Conservation (phyloP, 1,284 basidiomycete species). For the Sporisorium reilianum region DNA sequence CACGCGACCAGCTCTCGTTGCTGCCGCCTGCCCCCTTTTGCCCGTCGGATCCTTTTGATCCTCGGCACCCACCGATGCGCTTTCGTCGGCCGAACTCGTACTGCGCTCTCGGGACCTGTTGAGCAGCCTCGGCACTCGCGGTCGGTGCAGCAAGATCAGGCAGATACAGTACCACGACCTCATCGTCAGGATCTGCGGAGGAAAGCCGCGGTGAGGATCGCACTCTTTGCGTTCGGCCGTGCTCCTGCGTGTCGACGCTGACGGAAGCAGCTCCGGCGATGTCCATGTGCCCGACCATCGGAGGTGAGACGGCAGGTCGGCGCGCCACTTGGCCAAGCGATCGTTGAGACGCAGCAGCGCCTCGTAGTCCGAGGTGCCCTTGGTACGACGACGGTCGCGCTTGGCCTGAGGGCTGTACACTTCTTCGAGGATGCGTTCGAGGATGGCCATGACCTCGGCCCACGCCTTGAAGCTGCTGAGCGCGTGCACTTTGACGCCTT, state of each 20-base stretch:
- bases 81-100: slow-evolving; percentile 7
- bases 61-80: background rate
- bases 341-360: slow-evolving; percentile 34
- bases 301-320: slow-evolving; percentile 37
- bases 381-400: slow-evolving; percentile 36
- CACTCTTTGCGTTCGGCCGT: slow-evolving; percentile 25
- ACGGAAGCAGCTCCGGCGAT: slow-evolving; percentile 20
- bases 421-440: slow-evolving; percentile 49
- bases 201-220: slow-evolving; percentile 36
- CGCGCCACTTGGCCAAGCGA: slow-evolving; percentile 29
- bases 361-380: slow-evolving; percentile 35
- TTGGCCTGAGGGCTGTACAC: slow-evolving; percentile 52
- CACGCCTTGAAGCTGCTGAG: slow-evolving; percentile 51
- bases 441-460: slow-evolving; percentile 53
- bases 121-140: slow-evolving; percentile 43
- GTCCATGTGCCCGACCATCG: slow-evolving; percentile 47
- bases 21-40: slow-evolving; percentile 6
- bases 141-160: slow-evolving; percentile 49
- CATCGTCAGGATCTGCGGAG: slow-evolving; percentile 51
- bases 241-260: background rate
- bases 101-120: slow-evolving; percentile 10
- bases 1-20: no score
- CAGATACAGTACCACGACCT: slow-evolving; percentile 56
- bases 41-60: background rate
- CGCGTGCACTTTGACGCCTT: slow-evolving; percentile 49